Evolutionary conservation across 1,284 basidiomycete species (phyloP), one percentile per base, ranked within the genome.

Genomic region (Calocybe gambosa): DNA sequence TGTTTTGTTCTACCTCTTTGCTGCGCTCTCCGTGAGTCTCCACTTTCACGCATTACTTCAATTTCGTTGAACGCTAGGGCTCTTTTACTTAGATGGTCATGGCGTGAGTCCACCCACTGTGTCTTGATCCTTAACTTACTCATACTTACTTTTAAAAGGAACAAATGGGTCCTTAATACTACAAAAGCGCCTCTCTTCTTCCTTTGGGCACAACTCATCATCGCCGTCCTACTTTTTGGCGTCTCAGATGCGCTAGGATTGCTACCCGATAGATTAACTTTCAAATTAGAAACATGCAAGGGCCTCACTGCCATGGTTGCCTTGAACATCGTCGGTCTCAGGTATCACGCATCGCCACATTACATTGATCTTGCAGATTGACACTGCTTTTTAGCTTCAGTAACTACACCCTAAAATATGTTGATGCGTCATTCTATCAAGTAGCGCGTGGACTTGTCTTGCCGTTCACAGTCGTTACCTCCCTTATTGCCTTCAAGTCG

Each of bases 391-490:
- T 43, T 60, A 91, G 86, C 56, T 88, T 89, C 64, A 90, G 88
- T 68, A 94, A 93, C 62, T 92, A 86, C 60, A 93, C 89, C 45
- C 75, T 93, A 40, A 88, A 92, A 79, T 89, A 85, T 58, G 91
- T 93, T 57, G 91, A 93, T 50, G 88, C 90, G 4, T 93, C 91
- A 0, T 93, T 93, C 66, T 93, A 93, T 62, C 89, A 90, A 67
- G 82, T 93, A 50, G 89, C 89, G 1, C 82, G 89, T n/a, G 89
- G 89, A 13, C 74, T 93, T 51, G 77, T 93, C 23, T 77, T 93
- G 26, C 90, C 91, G 0, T 88, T 90, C 71, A 94, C 91, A 13
- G 89, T 93, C 55, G 66, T 71, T 54, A 84, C 87, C 16, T 92
- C 91, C 21, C 84, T 75, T 62, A 40, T 87, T 54, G 69, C 86